Conservation (phyloP, 139 green algal genomes). For the Yamagishiella unicocca region DNA sequence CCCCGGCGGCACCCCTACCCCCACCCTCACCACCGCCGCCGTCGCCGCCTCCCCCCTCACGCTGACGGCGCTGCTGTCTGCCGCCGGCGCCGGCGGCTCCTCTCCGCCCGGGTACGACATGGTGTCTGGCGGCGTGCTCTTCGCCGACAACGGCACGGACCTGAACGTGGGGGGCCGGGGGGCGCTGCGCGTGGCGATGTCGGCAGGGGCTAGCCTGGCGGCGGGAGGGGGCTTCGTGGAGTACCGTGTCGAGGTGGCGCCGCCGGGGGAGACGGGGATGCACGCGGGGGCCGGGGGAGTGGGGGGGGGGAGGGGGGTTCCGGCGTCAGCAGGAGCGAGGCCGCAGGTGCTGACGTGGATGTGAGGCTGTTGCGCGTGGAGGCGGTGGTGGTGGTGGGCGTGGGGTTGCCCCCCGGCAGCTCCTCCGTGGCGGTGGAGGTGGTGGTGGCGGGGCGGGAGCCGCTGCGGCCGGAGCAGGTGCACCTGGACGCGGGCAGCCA, state of each 20-base stretch:
- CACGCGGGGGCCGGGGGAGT: no score
- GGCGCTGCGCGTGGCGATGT: not conserved
- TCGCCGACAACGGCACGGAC: not conserved
- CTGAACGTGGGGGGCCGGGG: not conserved
- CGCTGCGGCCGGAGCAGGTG: not conserved
- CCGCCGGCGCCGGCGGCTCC: not conserved
- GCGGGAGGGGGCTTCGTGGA: not conserved
- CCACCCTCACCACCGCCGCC: not conserved
- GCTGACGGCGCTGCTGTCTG: not conserved
- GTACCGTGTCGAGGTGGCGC: not conserved
- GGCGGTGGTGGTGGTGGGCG: conserved; percentile 3
- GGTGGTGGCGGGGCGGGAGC: not conserved
- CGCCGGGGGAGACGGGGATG: no score
- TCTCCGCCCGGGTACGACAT: not conserved
- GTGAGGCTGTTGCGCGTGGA: conserved; percentile 9
- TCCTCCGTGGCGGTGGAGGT: not conserved
- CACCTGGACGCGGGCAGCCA: not conserved
- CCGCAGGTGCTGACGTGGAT: not conserved
- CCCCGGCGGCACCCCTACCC: not conserved
- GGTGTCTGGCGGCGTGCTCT: not conserved
- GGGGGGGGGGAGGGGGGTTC: not conserved
- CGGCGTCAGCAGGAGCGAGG: not conserved
- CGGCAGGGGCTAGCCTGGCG: not conserved
- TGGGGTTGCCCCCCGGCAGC: not conserved
- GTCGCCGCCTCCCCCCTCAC: conserved; percentile 12